phyloP scores from a whole-genome alignment of 179 eudicot genomes.

The Spergularia azorica region DNA sequence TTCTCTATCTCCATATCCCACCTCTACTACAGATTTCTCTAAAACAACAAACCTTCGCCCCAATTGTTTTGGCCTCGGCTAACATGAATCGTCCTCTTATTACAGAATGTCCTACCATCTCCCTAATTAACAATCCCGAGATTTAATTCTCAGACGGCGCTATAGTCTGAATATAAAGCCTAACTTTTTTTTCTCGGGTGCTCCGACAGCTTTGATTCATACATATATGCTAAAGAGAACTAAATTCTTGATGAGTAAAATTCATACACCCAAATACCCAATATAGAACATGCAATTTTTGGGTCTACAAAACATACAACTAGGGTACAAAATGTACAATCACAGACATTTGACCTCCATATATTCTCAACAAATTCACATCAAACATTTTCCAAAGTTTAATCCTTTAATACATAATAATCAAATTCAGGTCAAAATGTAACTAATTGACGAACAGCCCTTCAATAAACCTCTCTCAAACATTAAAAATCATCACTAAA shows the following conservation, averaged over 20 bases:
- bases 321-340: not conserved
- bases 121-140: too few relatives aligned
- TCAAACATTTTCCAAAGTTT: not conserved
- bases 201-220: not conserved
- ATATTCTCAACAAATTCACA: not conserved
- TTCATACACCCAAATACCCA: not conserved
- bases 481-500: not conserved
- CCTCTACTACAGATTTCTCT: too few relatives aligned
- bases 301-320: not conserved
- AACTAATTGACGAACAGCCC: not conserved
- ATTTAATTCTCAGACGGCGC: too few relatives aligned
- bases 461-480: too few relatives aligned
- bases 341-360: slow-evolving; percentile 5
- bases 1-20: too few relatives aligned
- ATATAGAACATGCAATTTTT: not conserved
- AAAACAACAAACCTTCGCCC: too few relatives aligned
- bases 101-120: too few relatives aligned
- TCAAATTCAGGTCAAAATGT: slow-evolving; percentile 9
- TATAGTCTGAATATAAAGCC: not conserved
- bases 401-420: slow-evolving; percentile 11
- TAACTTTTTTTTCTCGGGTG: not conserved
- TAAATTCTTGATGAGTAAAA: too few relatives aligned
- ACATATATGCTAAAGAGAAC: not conserved
- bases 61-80: too few relatives aligned
- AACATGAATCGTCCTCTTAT: too few relatives aligned